Conservation (phyloP, 257 asterid species). For the Osmanthus fragrans region DNA sequence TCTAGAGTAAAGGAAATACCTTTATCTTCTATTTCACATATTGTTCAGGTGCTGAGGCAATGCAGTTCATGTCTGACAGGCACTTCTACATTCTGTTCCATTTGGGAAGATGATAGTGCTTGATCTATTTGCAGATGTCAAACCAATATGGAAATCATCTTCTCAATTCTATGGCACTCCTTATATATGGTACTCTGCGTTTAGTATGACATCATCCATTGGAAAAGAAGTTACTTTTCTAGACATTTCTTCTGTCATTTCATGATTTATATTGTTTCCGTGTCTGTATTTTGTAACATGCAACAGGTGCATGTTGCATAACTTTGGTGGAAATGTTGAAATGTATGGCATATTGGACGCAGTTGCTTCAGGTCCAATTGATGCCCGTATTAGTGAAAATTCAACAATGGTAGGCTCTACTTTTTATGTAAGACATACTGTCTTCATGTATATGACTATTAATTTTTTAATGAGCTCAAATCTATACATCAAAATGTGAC, state of each 20-base stretch:
- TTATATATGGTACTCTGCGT: slow-evolving; percentile 71
- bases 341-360: slow-evolving; percentile 92
- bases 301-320: slow-evolving; percentile 97
- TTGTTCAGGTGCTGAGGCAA: slow-evolving; percentile 4
- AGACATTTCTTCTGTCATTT: slow-evolving; percentile 10
- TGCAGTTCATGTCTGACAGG: slow-evolving; percentile 52
- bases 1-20: slow-evolving; percentile 11
- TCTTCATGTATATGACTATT: slow-evolving; percentile 6
- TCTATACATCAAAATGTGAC: slow-evolving; percentile 1
- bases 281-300: slow-evolving; percentile 12
- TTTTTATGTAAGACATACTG: not conserved
- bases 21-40: not conserved
- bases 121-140: slow-evolving; percentile 96
- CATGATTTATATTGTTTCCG: slow-evolving; percentile 8
- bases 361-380: slow-evolving; percentile 92
- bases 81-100: slow-evolving; percentile 98
- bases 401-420: slow-evolving; percentile 74
- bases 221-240: slow-evolving; percentile 1
- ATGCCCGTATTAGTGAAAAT: slow-evolving; percentile 77
- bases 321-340: slow-evolving; percentile 97
- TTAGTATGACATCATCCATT: slow-evolving; percentile 17
- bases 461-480: not conserved
- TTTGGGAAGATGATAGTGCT: slow-evolving; percentile 98
- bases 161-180: slow-evolving; percentile 90
- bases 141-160: slow-evolving; percentile 91